Evolutionary conservation across 2,329 filamentous ascomycete species (phyloP), one percentile per base, ranked within the genome.

Genomic region (Nemania bipapillata): DNA sequence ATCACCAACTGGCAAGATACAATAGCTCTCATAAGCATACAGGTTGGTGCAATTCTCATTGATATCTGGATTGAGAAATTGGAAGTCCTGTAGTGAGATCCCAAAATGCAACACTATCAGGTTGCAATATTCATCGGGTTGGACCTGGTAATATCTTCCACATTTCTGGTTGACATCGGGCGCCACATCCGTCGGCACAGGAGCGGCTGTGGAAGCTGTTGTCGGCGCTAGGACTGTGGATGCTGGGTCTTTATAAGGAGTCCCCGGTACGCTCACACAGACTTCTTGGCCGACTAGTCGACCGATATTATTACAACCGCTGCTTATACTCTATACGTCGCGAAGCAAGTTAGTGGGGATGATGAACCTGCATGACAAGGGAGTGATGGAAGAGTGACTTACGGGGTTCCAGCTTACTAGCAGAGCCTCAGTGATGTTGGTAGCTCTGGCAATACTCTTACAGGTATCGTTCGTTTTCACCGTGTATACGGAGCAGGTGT

Each of bases 21-120:
- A 64, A 12, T 64, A 64, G 24, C 61, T 64, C 42, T 64, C 61
- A 15, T 47, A 7, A 15, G 61, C 61, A 12, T 42, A 64, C n/a
- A 64, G 30, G 17, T 64, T 64, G 7, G 61, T 64, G 20, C 61
- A 64, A 26, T 58, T 58, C 4, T 22, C 42, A 45, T 64, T 57
- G 42, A 64, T 20, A 4, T 3, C 42, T 1, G 42, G 54, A n/a
- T 64, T 64, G 3, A 64, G 61, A 42, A 64, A 64, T 2, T 7
- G 53, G 20, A 64, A 64, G 17, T 64, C 61, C 2, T 52, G 2
- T 1, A 64, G 42, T 1, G 24, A 32, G 30, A 64, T 64, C 17
- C 37, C 20, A 28, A 64, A 64, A 0, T 47, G 15, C 2, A 64
- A 3, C 2, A 32, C 11, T 4, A 64, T 9, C 11, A 58, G 30